Evolutionary conservation across 495 filamentous ascomycete species (phyloP).

Genomic region (Aspergillus leporis): DNA sequence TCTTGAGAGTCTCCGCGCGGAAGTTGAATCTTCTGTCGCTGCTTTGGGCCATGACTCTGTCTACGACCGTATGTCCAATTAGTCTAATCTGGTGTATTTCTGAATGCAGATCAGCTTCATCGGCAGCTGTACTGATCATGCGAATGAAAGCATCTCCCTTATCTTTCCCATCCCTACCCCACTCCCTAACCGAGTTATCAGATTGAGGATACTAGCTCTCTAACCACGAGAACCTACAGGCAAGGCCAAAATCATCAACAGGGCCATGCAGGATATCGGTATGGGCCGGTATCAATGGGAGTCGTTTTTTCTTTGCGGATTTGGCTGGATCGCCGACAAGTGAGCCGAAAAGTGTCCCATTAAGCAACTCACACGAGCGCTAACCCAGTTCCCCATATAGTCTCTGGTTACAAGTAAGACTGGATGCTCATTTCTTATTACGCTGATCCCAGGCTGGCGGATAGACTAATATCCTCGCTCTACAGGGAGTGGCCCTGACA

Average conservation of each 20-base stretch:
- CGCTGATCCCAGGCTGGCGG: too few species aligned
- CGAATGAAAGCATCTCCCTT: too few species aligned
- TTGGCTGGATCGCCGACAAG: conserved; percentile 69
- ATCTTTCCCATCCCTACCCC: not conserved
- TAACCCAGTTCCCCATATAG: conserved; percentile 27
- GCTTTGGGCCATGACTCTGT: conserved; percentile 47
- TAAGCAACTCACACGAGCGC: conserved; percentile 1
- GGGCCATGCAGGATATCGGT: conserved; percentile 71
- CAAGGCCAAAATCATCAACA: conserved; percentile 56
- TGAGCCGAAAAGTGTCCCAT: conserved; percentile 22
- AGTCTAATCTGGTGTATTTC: too few species aligned
- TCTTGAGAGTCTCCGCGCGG: conserved; percentile 35
- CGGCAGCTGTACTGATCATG: too few species aligned
- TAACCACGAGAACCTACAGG: conserved; percentile 12
- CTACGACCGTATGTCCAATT: conserved; percentile 54
- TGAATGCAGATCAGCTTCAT: too few species aligned
- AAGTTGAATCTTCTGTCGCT: conserved; percentile 47
- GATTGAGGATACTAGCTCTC: too few species aligned
- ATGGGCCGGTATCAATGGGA: conserved; percentile 87
- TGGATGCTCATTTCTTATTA: too few species aligned
- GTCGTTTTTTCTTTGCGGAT: conserved; percentile 78
- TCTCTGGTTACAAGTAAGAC: conserved; percentile 37
- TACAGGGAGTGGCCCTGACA: conserved; percentile 54
- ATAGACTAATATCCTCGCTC: too few species aligned
- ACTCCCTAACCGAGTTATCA: too few species aligned